phyloP scores from a whole-genome alignment of 805 yeast species.

The Kuraishia capsulata region DNA sequence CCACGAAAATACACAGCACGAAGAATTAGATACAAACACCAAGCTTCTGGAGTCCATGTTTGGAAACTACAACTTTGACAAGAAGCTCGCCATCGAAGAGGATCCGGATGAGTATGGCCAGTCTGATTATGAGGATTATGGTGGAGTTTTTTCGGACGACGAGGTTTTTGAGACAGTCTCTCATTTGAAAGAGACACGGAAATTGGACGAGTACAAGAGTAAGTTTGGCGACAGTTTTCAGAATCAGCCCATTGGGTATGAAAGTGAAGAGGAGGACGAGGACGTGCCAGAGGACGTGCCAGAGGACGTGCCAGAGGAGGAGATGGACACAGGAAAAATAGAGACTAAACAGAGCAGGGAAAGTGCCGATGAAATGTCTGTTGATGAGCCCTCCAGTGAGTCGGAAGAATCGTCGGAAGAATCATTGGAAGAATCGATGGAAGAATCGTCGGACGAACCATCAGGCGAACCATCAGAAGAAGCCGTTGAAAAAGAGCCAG shows the following conservation, averaged over 20 bases:
- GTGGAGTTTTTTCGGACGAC: conserved; percentile 16
- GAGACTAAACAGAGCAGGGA: no score
- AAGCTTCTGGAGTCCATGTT: conserved; percentile 40
- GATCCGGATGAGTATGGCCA: conserved; percentile 28
- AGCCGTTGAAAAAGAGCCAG: conserved; percentile 4
- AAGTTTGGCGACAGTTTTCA: background rate
- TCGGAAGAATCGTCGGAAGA: conserved; percentile 15
- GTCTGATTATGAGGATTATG: conserved; percentile 38
- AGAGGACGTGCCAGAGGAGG: background rate
- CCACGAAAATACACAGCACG: conserved; percentile 35
- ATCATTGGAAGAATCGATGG: conserved; percentile 18
- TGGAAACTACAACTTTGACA: conserved; percentile 40
- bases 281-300: no score
- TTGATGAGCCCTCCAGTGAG: conserved; percentile 14
- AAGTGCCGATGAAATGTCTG: conserved; percentile 4
- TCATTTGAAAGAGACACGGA: conserved; percentile 14
- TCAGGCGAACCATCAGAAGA: conserved; percentile 10
- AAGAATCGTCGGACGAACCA: conserved; percentile 9
- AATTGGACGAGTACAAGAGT: conserved; percentile 10
- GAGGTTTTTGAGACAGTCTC: conserved; percentile 14
- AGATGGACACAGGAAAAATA: no score
- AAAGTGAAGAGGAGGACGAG: no score
- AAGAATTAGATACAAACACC: conserved; percentile 33
- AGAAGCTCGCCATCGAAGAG: conserved; percentile 30
- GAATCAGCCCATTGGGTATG: no score